A percentile compares a stretch with the other conserved stretches of the same genome.
phyloP scores from a whole-genome alignment of 2,329 filamentous ascomycete species.

The Colletotrichum shisoi region DNA sequence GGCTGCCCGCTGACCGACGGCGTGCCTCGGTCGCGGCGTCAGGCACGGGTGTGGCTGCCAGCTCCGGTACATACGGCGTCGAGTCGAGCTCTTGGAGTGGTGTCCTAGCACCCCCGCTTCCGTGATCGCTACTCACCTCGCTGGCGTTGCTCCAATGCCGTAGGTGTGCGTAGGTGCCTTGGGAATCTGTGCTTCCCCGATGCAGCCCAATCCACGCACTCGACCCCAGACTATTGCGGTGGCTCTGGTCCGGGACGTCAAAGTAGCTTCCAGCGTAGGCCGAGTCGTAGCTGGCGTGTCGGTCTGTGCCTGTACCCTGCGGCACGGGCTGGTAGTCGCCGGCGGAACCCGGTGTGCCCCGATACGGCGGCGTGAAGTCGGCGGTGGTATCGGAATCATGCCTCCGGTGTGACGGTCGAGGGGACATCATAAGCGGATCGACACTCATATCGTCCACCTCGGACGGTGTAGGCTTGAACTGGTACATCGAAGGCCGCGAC shows the following conservation, averaged over 20 bases:
- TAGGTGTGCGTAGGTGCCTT: constrained; percentile 49
- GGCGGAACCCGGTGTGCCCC: constrained; percentile 25
- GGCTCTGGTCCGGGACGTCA: constrained; percentile 40
- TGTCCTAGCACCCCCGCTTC: constrained; percentile 40
- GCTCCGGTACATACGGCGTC: constrained; percentile 49
- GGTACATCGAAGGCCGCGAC: constrained; percentile 49
- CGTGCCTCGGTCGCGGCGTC: constrained; percentile 41
- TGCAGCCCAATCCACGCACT: constrained; percentile 40
- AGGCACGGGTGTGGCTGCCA: constrained; percentile 47
- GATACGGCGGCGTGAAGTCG: constrained; percentile 40
- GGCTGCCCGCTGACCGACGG: constrained; percentile 45
- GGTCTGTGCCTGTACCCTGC: constrained; percentile 40
- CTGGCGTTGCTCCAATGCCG: constrained; percentile 57
- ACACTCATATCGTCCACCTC: constrained; percentile 55
- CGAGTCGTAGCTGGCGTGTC: constrained; percentile 46
- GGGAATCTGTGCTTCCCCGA: constrained; percentile 52
- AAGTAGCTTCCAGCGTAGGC: constrained; percentile 46
- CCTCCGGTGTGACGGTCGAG: constrained; percentile 40
- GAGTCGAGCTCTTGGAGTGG: constrained; percentile 52
- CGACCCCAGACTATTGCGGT: constrained; percentile 42
- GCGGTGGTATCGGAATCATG: constrained; percentile 35
- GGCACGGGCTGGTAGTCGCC: constrained; percentile 39
- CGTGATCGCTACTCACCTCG: constrained; percentile 51
- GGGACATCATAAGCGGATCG: constrained; percentile 51
- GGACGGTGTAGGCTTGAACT: constrained; percentile 53